Base-by-base conservation (phyloP, 1,139 yeast genomes). In the Hyphopichia fennica region DNA sequence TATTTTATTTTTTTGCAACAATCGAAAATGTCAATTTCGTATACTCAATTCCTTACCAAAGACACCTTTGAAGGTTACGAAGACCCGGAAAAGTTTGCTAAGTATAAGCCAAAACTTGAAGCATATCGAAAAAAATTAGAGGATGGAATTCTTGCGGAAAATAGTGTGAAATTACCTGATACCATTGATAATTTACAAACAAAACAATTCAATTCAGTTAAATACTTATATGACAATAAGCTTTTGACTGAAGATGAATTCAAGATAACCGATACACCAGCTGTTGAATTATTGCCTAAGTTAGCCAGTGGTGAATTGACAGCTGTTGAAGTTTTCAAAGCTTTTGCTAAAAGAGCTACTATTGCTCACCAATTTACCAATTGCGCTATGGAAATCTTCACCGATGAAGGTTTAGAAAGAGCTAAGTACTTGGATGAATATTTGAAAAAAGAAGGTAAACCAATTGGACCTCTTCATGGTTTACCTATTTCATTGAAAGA, bases 381-480 rank as follows among this genome's bases (percentile, higher is more conserved):
- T 50, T 77, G 84, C 54, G 79, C 82, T 18, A 63, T 79, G 69
- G 83, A 81, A 35, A 69, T 82, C 41, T 69, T 82, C 51, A 73
- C 79, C 44, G 75, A 79, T 31, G 81, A 77, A 47, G 87, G 82
- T 14, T 60, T 81, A 37, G 63, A 63, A 41, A 69, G 81, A 45
- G 87, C 87, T 7, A 58, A 75, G 52, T 69, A 63, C 44, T 65
- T 82, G 48, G 88, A 83, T 53, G 73, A 68, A 5, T 72, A 79
- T 52, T 69, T 67, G 41, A 67, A 65, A 39, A 63, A 71, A 41
- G 62, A 72, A 40, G 90, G 91, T 16, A 77, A 80, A 53, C 65
- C 83, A 0, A 62, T 81, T 42, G 95, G 95, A 35, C 89, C 90
- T 7, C 68, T 86, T 45, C 95, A 86, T 53, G 95, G 95, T 15